These are phyloP conservation scores for Suillus paluster DNA, from an alignment of 768 basidiomycete species.

Conservation along the genomic window DNA sequence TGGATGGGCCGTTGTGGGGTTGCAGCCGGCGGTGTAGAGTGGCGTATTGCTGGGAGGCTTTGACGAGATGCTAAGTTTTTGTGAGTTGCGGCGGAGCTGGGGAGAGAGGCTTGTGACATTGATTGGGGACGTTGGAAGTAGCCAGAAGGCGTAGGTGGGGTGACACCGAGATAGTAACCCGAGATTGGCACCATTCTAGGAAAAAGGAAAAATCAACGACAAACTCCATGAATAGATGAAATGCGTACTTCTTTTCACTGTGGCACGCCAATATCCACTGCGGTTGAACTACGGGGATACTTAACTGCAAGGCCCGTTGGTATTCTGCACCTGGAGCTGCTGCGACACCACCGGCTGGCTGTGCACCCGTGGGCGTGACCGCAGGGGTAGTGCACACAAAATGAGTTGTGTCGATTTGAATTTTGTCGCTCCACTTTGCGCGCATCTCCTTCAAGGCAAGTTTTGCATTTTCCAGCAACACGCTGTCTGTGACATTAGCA, in stretches of 20 bases:
- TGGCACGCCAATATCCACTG: constrained; percentile 94
- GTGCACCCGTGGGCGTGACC: constrained; percentile 61
- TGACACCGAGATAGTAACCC: constrained; percentile 78
- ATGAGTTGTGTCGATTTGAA: constrained; percentile 98
- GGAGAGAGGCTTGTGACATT: constrained; percentile 71
- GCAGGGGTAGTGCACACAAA: constrained; percentile 95
- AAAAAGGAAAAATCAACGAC: constrained; percentile 3
- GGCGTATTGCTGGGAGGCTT: constrained; percentile 67
- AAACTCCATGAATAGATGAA: constrained; percentile 2
- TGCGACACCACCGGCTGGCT: constrained; percentile 54
- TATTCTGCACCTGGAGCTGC: constrained; percentile 85
- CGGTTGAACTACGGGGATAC: constrained; percentile 93
- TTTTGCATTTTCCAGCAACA: constrained; percentile 81
- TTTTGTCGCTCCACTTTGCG: constrained; percentile 89
- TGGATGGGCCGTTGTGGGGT: constrained; percentile 45
- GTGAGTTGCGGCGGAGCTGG: constrained; percentile 44
- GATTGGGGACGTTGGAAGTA: constrained; percentile 63
- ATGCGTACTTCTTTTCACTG: constrained; percentile 75
- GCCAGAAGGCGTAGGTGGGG: constrained; percentile 50
- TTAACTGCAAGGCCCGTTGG: constrained; percentile 91
- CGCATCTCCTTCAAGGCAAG: constrained; percentile 82
- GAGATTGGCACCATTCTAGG: constrained; percentile 86
- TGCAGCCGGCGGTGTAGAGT: constrained; percentile 45
- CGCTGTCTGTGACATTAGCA: constrained; percentile 81
- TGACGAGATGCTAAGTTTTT: constrained; percentile 55